Base-by-base conservation (phyloP, 441 rosid genomes). In the Erodium trifolium region DNA sequence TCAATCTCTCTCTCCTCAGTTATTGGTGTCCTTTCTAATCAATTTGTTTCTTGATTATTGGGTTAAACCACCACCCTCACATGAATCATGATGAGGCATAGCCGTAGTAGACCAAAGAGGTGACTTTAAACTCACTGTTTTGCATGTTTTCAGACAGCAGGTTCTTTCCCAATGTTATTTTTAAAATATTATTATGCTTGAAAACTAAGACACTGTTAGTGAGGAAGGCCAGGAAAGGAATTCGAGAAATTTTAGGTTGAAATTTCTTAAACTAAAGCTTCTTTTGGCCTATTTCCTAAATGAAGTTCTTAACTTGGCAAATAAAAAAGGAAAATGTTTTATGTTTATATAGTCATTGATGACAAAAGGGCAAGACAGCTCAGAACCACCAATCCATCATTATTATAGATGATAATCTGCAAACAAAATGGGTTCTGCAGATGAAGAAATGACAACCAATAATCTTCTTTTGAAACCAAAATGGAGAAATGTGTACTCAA, bases 1-100 rank as follows among this genome's bases (percentile, higher is more conserved):
- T 57, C 63, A 57, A 17, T 57, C 41, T 37, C 41, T 16, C 65
- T 60, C 65, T 60, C 65, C 65, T 60, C 65, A 60, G 65, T 60
- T 60, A 60, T 60, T 60, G 65, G 14, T 60, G 31, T 60, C 65
- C 34, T 27, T 60, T 51, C 1, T 14, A 51, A 51, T 51, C 57
- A 51, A 51, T 60, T 60, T 60, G 65, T 23, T 60, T 19, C 65
- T 29, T 11, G 34, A 60, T 60, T 9, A 19, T 60, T 19, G 65
- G 65, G 23, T 60, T 27, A 23, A 60, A 23, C 65, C n/a, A 11
- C n/a, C 65, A 60, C 7, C 35, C 65, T 60, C 65, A 60, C 65
- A 60, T n/a, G n/a, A n/a, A n/a, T n/a, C n/a, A n/a, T 60, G 65
- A 19, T 14, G 35, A 60, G 35, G 35, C 65, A n/a, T 51, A 51